Percentiles rank a stretch among this genome's conserved stretches.
Evolutionary conservation across 768 basidiomycete species (phyloP).

Genomic region (Mrakia blollopis): DNA sequence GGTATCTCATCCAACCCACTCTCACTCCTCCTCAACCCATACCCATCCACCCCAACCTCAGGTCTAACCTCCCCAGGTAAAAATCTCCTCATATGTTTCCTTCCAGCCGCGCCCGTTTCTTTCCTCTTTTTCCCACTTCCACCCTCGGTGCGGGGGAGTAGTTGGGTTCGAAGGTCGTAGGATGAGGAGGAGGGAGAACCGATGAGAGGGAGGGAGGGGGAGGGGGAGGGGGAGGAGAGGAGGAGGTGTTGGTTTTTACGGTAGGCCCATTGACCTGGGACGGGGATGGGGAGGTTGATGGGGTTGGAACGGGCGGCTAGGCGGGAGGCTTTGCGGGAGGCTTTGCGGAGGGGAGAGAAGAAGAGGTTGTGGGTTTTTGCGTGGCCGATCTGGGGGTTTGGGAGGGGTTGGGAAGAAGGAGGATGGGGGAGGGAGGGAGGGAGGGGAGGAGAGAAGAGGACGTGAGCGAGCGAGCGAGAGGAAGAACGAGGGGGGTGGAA

Average conservation of each 20-base stretch:
- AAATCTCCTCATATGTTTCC: background rate
- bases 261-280: constrained; percentile 11
- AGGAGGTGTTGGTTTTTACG: background rate
- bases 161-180: background rate
- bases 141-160: too few relatives aligned
- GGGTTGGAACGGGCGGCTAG: background rate
- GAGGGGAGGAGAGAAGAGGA: background rate
- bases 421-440: background rate
- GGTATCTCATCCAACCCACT: background rate
- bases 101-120: background rate
- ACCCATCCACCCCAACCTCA: constrained; percentile 1
- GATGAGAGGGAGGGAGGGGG: background rate
- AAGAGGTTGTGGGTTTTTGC: background rate
- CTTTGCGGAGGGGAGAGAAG: background rate
- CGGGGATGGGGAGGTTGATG: background rate
- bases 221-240: constrained; percentile 2
- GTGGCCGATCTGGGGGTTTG: background rate
- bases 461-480: background rate
- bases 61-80: background rate
- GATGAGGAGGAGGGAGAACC: too few relatives aligned
- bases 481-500: too few relatives aligned
- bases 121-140: background rate
- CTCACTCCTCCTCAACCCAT: background rate
- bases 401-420: background rate
- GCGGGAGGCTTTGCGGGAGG: background rate